Conservation (phyloP, 1,139 yeast species). For the Yamadazyma diddensiae region DNA sequence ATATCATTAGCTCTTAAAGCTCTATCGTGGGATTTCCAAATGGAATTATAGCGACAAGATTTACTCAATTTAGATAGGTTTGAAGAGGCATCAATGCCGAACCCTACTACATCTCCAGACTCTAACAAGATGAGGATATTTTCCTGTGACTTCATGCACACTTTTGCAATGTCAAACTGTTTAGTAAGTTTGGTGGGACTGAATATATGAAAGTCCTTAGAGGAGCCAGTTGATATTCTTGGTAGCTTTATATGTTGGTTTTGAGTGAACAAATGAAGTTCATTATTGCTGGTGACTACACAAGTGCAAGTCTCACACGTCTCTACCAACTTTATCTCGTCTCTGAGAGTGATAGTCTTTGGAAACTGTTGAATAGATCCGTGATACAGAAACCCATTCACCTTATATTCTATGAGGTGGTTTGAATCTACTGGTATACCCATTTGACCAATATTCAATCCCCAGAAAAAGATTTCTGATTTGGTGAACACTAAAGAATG, state of each 20-base stretch:
- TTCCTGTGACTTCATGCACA: constrained; percentile 33
- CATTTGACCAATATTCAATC: constrained; percentile 84
- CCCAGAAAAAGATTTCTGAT: constrained; percentile 66
- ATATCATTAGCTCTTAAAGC: constrained; percentile 57
- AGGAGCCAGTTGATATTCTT: constrained; percentile 30
- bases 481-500: constrained; percentile 67
- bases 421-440: constrained; percentile 40
- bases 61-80: constrained; percentile 26
- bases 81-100: constrained; percentile 7
- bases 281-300: constrained; percentile 57
- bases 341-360: constrained; percentile 40
- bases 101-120: constrained; percentile 47
- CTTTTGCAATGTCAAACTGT: constrained; percentile 31
- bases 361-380: constrained; percentile 44
- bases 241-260: constrained; percentile 54
- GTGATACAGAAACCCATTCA: constrained; percentile 26
- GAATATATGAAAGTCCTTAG: constrained; percentile 49
- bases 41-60: constrained; percentile 32
- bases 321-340: constrained; percentile 53
- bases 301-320: constrained; percentile 75
- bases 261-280: constrained; percentile 60
- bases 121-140: constrained; percentile 45
- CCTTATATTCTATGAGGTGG: constrained; percentile 20
- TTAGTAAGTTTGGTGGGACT: constrained; percentile 49
- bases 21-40: constrained; percentile 55